Evolutionary conservation across 495 filamentous ascomycete species (phyloP).

Genomic region (Neurospora sublineolata): DNA sequence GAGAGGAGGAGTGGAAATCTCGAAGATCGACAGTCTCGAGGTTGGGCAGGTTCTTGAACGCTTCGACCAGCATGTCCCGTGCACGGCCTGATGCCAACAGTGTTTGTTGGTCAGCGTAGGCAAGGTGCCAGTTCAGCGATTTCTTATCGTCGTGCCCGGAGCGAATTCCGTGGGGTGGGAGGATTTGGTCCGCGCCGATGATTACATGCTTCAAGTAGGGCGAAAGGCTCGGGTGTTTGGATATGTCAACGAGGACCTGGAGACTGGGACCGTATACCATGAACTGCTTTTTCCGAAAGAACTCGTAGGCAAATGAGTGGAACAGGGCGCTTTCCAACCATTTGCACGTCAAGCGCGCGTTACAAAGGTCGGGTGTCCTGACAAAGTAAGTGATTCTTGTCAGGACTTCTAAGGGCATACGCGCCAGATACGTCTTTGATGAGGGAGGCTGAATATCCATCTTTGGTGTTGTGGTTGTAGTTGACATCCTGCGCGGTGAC

Average conservation of each 20-base stretch:
- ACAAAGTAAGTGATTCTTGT: constrained; percentile 30
- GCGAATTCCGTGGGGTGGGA: not conserved
- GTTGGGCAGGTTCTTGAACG: constrained; percentile 35
- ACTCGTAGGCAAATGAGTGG: constrained; percentile 38
- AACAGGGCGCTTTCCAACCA: constrained; percentile 31
- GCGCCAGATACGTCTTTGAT: constrained; percentile 4
- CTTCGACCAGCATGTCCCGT: constrained; percentile 37
- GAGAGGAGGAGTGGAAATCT: constrained; percentile 29
- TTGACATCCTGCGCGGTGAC: not conserved
- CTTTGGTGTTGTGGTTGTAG: not conserved
- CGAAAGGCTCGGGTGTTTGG: constrained; percentile 34
- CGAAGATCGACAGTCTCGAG: constrained; percentile 38
- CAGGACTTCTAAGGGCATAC: constrained; percentile 30
- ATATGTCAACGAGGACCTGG: constrained; percentile 39
- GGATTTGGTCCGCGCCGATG: constrained; percentile 28
- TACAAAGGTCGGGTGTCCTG: constrained; percentile 33
- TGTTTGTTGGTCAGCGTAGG: constrained; percentile 13
- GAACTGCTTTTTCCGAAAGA: constrained; percentile 46
- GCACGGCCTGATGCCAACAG: constrained; percentile 30
- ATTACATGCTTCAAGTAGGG: constrained; percentile 34
- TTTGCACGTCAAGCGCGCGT: constrained; percentile 35
- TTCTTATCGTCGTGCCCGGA: not conserved
- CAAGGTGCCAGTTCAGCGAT: not conserved
- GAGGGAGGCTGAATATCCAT: not conserved
- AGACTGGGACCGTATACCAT: constrained; percentile 38